Evolutionary conservation across 2,329 filamentous ascomycete genomes (phyloP).

Genomic region (Phaeophleospora eucalypticola): DNA sequence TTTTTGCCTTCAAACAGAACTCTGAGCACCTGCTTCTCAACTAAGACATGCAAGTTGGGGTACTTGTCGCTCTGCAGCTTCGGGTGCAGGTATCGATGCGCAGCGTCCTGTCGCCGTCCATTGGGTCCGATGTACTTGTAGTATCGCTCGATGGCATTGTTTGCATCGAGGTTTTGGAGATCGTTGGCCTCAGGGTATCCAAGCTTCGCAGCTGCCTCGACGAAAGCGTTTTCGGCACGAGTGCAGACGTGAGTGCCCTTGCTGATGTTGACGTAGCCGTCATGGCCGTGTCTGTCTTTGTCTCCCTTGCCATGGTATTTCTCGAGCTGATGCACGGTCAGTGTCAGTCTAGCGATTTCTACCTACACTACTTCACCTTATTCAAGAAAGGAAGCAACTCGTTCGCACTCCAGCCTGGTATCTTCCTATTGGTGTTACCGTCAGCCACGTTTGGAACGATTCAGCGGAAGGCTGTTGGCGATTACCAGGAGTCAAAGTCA

Average conservation of each 20-base stretch:
- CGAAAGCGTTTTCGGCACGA: slow-evolving; percentile 46
- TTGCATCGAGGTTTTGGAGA: slow-evolving; percentile 48
- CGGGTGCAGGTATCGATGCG: slow-evolving; percentile 53
- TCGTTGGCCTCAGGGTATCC: slow-evolving; percentile 53
- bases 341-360: not conserved
- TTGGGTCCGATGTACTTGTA: slow-evolving; percentile 48
- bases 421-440: slow-evolving; percentile 41
- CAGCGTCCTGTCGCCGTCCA: slow-evolving; percentile 55
- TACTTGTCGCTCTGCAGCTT: slow-evolving; percentile 47
- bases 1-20: slow-evolving; percentile 35
- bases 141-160: slow-evolving; percentile 41
- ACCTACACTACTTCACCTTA: slow-evolving; percentile 37
- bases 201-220: slow-evolving; percentile 44
- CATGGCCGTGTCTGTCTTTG: slow-evolving; percentile 47
- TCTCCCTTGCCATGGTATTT: slow-evolving; percentile 51
- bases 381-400: slow-evolving; percentile 53
- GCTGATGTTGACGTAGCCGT: slow-evolving; percentile 55
- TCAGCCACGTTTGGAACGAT: too few species aligned
- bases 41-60: slow-evolving; percentile 56
- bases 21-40: slow-evolving; percentile 54
- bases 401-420: slow-evolving; percentile 49
- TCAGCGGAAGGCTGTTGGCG: too few species aligned
- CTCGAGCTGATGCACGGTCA: slow-evolving; percentile 41
- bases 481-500: slow-evolving; percentile 51
- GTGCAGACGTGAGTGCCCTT: slow-evolving; percentile 44